phyloP scores from a whole-genome alignment of 192 early-diverging fungal species.

The Rhizoclosmatium globosum region DNA sequence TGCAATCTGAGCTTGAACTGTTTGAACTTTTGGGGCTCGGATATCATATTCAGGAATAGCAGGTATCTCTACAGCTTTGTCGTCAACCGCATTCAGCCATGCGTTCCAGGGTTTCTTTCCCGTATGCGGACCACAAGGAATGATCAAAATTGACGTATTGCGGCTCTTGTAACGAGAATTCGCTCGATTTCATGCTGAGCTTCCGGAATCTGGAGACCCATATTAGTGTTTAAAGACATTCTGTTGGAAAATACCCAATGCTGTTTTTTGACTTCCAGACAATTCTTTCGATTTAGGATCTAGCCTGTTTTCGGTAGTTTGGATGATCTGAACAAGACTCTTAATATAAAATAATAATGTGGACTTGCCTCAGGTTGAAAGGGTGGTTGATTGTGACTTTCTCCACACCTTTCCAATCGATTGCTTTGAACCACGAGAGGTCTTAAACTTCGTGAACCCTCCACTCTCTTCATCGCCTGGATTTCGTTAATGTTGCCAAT shows the following conservation, averaged over 20 bases:
- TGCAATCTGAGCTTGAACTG: neutral
- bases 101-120: neutral
- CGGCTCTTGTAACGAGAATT: neutral
- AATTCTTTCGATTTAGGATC: neutral
- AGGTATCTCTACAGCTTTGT: neutral
- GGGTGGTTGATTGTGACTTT: neutral
- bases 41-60: neutral
- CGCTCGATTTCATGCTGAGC: neutral
- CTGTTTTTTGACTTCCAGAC: neutral
- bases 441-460: neutral
- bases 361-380: neutral
- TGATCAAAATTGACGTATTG: neutral
- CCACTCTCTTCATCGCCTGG: conserved; percentile 11
- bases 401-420: neutral
- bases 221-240: too few species aligned
- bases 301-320: neutral
- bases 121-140: neutral
- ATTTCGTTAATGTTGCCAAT: neutral
- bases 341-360: neutral
- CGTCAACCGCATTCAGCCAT: neutral
- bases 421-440: neutral
- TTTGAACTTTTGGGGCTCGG: neutral
- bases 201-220: neutral
- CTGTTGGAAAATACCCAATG: too few species aligned
- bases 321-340: too few species aligned